Base-by-base conservation (phyloP, 2,329 filamentous ascomycete species). In the Stemphylium vesicarium region DNA sequence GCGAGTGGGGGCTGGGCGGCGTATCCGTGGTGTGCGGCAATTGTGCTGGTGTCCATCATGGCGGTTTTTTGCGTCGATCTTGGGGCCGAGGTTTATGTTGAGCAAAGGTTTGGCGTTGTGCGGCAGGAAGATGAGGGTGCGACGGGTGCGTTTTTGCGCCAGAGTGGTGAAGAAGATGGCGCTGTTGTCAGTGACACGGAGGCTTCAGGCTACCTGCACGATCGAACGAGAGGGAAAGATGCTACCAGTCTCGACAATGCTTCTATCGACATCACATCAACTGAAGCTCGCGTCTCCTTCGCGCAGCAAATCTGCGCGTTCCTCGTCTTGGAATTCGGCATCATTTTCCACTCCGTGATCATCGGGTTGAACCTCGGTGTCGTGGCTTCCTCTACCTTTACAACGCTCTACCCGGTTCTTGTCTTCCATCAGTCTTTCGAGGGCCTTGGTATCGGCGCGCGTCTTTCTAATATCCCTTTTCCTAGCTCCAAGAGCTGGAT, bases 381-480 rank as follows among this genome's bases (percentile, higher is more conserved):
- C 13, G 43, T 53, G 10, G 50, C 36, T 16, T 45, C 42, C 5
- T 36, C n/a, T 9, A 41, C 37, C 1, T 53, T 53, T n/a, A 36
- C 37, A 1, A 53, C 50, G 1, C 50, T 53, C 12, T 49, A 48
- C 7, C 37, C 43, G 0, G 50, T 53, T 2, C 31, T 53, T 2
- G 43, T 53, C 0, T 53, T 53, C 9, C 50, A 53, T 11, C 50
- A 53, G 12, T 53, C 43, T 13, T 53, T 53, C 12, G 50, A 53
- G 22, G 50, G 50, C 2, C 5, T 53, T 4, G 43, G 50, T 0
- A 48, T 53, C 6, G 50, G 50, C 4, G 50, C 50, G 7, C 50
- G 50, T 5, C 20, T 53, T 7, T 53, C 50, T 5, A 49, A 29
- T 4, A 53, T 53, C 4, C 5, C 31, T 0, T 53, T 53, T 9